Evolutionary conservation across 352 stramenopile species (phyloP).

Genomic region (Phytopythium litorale): DNA sequence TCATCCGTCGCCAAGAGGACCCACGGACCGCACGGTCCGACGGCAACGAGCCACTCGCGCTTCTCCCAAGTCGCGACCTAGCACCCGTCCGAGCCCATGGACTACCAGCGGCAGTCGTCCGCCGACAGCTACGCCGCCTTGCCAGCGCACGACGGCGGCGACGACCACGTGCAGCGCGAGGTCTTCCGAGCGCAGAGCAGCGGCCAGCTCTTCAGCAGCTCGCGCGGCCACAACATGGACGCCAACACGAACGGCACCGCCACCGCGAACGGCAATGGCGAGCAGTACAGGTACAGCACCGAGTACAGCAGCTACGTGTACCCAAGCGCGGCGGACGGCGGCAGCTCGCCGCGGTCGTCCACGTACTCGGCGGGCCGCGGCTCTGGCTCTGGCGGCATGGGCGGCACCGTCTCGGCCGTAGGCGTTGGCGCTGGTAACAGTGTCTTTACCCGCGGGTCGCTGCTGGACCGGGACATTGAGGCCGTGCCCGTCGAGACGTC

Average conservation of each 20-base stretch:
- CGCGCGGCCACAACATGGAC: neutral
- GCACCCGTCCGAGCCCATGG: constrained; percentile 7
- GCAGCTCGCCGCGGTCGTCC: constrained; percentile 9
- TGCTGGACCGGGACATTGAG: constrained; percentile 28
- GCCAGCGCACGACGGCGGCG: neutral
- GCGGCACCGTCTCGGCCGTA: constrained; percentile 2
- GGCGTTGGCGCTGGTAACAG: neutral
- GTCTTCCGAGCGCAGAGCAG: constrained; percentile 18
- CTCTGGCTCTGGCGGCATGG: constrained; percentile 14
- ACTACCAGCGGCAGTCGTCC: constrained; percentile 12
- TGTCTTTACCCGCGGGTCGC: constrained; percentile 17
- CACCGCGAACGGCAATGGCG: neutral
- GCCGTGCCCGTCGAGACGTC: constrained; percentile 11
- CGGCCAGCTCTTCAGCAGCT: constrained; percentile 1
- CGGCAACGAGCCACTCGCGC: neutral
- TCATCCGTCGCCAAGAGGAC: neutral
- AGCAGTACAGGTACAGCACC: constrained; percentile 4
- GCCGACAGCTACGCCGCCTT: neutral
- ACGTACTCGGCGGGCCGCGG: constrained; percentile 11
- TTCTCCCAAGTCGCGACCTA: constrained; percentile 7
- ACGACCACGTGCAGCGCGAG: constrained; percentile 10
- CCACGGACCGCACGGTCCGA: neutral
- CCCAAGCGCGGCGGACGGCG: constrained; percentile 12
- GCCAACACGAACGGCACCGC: neutral
- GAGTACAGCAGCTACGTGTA: constrained; percentile 6